Evolutionary conservation across 78 protist genomes (phyloP).

Genomic region (Dictyostelium firmibasis): DNA sequence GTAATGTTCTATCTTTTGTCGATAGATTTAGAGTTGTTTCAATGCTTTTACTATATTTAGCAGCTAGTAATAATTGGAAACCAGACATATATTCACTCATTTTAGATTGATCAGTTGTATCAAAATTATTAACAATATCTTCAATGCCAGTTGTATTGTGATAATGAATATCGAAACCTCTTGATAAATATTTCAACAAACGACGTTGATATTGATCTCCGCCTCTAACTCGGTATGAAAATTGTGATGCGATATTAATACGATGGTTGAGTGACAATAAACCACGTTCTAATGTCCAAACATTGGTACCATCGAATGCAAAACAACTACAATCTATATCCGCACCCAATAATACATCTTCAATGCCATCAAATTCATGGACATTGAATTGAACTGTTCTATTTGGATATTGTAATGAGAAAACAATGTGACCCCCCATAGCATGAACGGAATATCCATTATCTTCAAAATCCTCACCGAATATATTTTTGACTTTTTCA

Average conservation of each 20-base stretch:
- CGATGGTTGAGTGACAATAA: slow-evolving; percentile 14
- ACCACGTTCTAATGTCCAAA: slow-evolving; percentile 39
- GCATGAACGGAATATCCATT: neutral
- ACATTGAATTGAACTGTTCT: slow-evolving; percentile 20
- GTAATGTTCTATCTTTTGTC: neutral
- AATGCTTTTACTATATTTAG: neutral
- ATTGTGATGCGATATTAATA: slow-evolving; percentile 9
- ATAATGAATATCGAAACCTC: slow-evolving; percentile 31
- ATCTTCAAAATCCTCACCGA: neutral
- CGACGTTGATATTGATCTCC: slow-evolving; percentile 11
- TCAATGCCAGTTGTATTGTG: neutral
- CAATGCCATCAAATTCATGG: neutral
- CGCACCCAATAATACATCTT: slow-evolving; percentile 14
- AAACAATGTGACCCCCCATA: neutral
- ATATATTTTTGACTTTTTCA: neutral
- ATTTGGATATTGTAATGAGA: slow-evolving; percentile 20
- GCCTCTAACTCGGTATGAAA: neutral
- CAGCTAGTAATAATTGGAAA: neutral
- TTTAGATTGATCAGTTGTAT: neutral
- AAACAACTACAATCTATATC: slow-evolving; percentile 43
- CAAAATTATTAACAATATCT: neutral
- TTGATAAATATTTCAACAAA: neutral
- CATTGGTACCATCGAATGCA: slow-evolving; percentile 42
- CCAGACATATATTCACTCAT: neutral
- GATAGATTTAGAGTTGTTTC: neutral